Percentiles rank a stretch among this genome's conserved stretches.
phyloP scores from a whole-genome alignment of 1,139 yeast genomes.

The Scheffersomyces illinoinensis region DNA sequence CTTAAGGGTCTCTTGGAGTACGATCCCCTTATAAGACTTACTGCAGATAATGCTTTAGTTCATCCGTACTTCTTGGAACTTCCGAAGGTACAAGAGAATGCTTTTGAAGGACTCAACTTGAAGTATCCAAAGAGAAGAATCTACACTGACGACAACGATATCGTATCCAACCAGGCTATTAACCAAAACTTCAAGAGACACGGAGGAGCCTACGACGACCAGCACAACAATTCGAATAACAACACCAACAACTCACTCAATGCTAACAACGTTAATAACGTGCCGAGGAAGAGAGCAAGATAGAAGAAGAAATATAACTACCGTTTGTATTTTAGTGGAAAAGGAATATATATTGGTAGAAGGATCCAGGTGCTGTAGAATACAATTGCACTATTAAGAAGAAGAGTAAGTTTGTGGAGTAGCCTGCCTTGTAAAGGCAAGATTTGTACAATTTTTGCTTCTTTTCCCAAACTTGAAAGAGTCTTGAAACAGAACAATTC shows the following conservation, averaged over 20 bases:
- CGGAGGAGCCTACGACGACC: conserved; percentile 15
- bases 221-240: conserved; percentile 3
- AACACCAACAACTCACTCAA: conserved; percentile 1
- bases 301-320: conserved; percentile 3
- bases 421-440: background rate
- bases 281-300: conserved; percentile 30
- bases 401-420: no score
- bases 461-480: background rate
- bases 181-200: conserved; percentile 23
- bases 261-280: background rate
- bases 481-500: background rate
- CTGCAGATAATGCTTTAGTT: conserved; percentile 68
- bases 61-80: conserved; percentile 75
- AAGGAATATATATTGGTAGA: no score
- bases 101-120: conserved; percentile 62
- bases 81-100: conserved; percentile 69
- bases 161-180: conserved; percentile 30
- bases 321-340: background rate
- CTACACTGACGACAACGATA: conserved; percentile 76
- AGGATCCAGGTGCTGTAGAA: no score
- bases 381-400: background rate
- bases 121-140: conserved; percentile 74
- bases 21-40: conserved; percentile 76
- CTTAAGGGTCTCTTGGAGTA: conserved; percentile 67
- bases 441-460: background rate